These are phyloP conservation scores for Orbilia blumenaviensis DNA, from an alignment of 2,329 filamentous ascomycete genomes.

Conservation along the genomic window DNA sequence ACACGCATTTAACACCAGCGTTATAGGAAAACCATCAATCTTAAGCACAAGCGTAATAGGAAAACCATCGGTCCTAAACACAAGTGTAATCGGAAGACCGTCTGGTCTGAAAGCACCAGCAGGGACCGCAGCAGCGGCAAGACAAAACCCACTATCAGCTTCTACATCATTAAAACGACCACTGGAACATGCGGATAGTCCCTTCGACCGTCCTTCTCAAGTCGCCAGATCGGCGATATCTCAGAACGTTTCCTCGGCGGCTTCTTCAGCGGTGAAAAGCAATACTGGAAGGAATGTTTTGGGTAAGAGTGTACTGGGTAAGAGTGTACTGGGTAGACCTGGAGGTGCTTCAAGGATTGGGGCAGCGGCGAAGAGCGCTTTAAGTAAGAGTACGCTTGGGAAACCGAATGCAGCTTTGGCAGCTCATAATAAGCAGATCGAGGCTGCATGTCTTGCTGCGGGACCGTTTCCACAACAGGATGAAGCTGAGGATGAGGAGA, in stretches of 20 bases:
- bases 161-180: conserved; percentile 27
- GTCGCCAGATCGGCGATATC: conserved; percentile 47
- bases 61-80: conserved; percentile 24
- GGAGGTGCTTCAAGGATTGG: conserved; percentile 23
- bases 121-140: not conserved
- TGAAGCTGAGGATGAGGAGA: conserved; percentile 21
- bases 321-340: conserved; percentile 7
- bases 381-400: conserved; percentile 8
- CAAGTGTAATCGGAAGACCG: conserved; percentile 28
- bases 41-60: conserved; percentile 23
- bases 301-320: conserved; percentile 1
- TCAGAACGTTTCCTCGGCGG: conserved; percentile 18
- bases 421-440: conserved; percentile 9
- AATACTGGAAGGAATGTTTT: not conserved
- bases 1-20: conserved; percentile 13
- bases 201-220: conserved; percentile 37
- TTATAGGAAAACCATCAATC: conserved; percentile 24
- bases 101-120: conserved; percentile 19
- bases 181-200: conserved; percentile 16
- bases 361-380: not conserved
- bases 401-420: conserved; percentile 25
- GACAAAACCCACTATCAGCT: not conserved
- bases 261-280: conserved; percentile 1
- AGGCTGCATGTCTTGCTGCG: not conserved
- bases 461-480: conserved; percentile 1